Base-by-base conservation (phyloP, 805 yeast genomes). In the Yamadazyma tumulicola region DNA sequence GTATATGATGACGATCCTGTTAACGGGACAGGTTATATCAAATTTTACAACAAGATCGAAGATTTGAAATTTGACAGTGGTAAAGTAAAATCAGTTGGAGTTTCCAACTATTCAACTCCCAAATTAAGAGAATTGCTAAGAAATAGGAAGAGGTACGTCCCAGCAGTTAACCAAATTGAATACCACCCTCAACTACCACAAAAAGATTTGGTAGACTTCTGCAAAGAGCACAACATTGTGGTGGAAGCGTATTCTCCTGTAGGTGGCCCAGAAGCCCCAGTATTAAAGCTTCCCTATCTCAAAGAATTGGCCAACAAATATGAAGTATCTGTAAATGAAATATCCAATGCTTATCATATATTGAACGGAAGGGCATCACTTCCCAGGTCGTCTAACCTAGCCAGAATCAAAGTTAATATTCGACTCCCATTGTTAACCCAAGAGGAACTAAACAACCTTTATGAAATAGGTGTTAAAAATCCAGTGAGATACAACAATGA, bases 341-440 rank as follows among this genome's bases (percentile, higher is more conserved):
- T 86, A 8, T 63, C 77, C 12, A 66, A 72, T 29, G 80, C 85
- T 15, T 84, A 82, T 58, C 51, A 80, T 49, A 70, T 81, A 16
- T 63, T 72, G 41, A 67, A 75, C 26, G 88, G 85, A 2, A 68
- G 82, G 36, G 65, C 69, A 7, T 78, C 73, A 2, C 58, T 85
- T 30, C 87, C 93, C 29, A 76, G 89, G 61, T 80, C 95, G 0
- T 67, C 78, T 11, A 85, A 82, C 33, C 64, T 74, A n/a, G 71
- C 69, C 16, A 75, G 95, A 54, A 73, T 85, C 33, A 63, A 56
- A 40, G 46, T 49, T 9, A 67, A 60, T n/a, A 51, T 56, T 13
- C 40, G 51, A 26, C 46, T 55, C 22, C 69, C 74, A 4, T 49
- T 54, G 2, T 46, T 72, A 26, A 50, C 67, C 2, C 38, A 52